phyloP scores from a whole-genome alignment of 2,329 filamentous ascomycete species.

The Colletotrichum sp. region DNA sequence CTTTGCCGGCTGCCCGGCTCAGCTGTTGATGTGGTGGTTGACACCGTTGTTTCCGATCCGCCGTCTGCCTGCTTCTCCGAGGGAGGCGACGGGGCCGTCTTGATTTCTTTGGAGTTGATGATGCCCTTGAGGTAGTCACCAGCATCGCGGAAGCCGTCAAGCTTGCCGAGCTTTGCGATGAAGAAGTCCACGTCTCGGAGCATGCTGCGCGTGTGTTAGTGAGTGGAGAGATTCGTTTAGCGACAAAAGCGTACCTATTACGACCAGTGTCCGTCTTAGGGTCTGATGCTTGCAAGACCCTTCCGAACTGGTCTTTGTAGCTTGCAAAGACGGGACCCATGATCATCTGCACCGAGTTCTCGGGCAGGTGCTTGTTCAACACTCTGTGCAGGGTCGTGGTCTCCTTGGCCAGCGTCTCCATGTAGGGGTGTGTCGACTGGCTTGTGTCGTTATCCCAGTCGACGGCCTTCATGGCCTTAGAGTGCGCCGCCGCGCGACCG shows the following conservation, averaged over 20 bases:
- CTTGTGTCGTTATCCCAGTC: constrained; percentile 69
- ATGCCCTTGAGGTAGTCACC: constrained; percentile 73
- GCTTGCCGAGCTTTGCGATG: constrained; percentile 71
- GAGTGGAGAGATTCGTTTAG: not conserved
- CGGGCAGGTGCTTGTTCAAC: constrained; percentile 80
- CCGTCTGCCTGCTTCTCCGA: constrained; percentile 10
- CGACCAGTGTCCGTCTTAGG: constrained; percentile 72
- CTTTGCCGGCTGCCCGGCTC: constrained; percentile 11
- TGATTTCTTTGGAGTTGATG: constrained; percentile 63
- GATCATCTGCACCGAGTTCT: constrained; percentile 78
- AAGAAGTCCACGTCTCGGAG: constrained; percentile 78
- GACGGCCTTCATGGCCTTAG: constrained; percentile 75
- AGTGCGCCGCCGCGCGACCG: constrained; percentile 74
- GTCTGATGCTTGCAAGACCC: constrained; percentile 69
- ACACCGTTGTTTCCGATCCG: constrained; percentile 9
- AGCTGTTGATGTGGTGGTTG: not conserved
- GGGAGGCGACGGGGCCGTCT: constrained; percentile 24
- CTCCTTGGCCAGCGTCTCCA: constrained; percentile 88
- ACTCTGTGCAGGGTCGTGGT: constrained; percentile 85
- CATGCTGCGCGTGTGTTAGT: constrained; percentile 60
- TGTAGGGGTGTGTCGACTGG: constrained; percentile 67
- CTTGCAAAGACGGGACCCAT: constrained; percentile 85
- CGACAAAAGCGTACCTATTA: constrained; percentile 64
- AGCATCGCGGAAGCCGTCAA: constrained; percentile 79
- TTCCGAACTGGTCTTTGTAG: constrained; percentile 81